phyloP scores from a whole-genome alignment of 139 green algal species.

The Chlorella sorokiniana region DNA sequence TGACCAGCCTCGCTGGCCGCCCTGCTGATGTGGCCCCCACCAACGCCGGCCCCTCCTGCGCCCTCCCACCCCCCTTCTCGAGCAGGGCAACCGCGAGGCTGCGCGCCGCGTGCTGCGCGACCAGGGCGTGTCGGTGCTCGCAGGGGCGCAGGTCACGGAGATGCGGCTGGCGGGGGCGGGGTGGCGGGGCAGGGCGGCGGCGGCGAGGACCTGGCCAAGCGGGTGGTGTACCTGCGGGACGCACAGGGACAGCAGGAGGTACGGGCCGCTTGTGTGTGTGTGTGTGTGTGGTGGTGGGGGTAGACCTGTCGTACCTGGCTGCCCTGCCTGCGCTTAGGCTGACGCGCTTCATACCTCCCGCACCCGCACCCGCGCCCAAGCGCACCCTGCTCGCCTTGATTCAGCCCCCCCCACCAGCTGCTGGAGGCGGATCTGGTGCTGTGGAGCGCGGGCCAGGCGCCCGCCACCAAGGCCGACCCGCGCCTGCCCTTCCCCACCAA shows the following conservation, averaged over 20 bases:
- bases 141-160: slow-evolving; percentile 44
- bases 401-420: neutral
- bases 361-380: neutral
- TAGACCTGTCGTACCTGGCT: neutral
- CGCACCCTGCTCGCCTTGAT: neutral
- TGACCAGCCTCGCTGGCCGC: too few species aligned
- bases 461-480: slow-evolving; percentile 36
- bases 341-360: neutral
- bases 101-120: slow-evolving; percentile 57
- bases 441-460: slow-evolving; percentile 85
- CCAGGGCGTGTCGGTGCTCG: slow-evolving; percentile 68
- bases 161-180: slow-evolving; percentile 21
- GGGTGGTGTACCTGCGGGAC: slow-evolving; percentile 44
- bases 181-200: neutral
- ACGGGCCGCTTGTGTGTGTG: too few species aligned
- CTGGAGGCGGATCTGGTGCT: slow-evolving; percentile 80
- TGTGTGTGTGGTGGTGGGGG: neutral
- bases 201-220: slow-evolving; percentile 30
- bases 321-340: neutral
- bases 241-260: slow-evolving; percentile 37
- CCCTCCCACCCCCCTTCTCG: neutral
- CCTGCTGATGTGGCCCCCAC: too few species aligned
- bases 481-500: slow-evolving; percentile 76
- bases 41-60: neutral
- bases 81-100: slow-evolving; percentile 68